These are phyloP conservation scores for Pseudohalonectria lignicola DNA, from an alignment of 2,329 filamentous ascomycete genomes.

Conservation along the genomic window DNA sequence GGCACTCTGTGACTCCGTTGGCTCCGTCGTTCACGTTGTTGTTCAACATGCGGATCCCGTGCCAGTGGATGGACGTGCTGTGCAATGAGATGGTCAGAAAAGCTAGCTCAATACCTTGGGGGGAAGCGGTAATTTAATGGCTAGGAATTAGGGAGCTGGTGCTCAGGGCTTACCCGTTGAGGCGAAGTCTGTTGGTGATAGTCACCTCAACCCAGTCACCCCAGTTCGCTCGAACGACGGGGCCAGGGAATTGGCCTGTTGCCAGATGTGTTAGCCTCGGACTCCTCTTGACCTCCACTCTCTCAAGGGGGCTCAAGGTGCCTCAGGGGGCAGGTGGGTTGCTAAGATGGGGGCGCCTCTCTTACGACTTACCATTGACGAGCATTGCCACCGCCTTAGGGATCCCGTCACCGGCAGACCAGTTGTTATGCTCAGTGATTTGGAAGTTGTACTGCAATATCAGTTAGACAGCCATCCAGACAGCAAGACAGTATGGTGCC, in stretches of 20 bases:
- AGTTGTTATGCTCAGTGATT: conserved; percentile 10
- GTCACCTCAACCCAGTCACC: conserved; percentile 44
- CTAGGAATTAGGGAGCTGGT: no score
- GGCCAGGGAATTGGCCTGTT: conserved; percentile 7
- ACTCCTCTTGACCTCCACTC: no score
- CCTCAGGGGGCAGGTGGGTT: no score
- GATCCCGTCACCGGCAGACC: conserved; percentile 8
- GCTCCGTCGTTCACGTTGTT: conserved; percentile 31
- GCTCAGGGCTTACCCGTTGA: conserved; percentile 21
- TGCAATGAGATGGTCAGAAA: no score
- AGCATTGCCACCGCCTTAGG: conserved; percentile 11
- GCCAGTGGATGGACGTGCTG: conserved; percentile 34
- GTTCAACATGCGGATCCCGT: conserved; percentile 32
- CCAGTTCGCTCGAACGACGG: conserved; percentile 22
- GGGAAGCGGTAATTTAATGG: no score
- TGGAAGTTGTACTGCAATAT: conserved; percentile 8
- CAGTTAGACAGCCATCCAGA: not conserved
- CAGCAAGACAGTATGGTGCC: not conserved
- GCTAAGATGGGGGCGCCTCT: no score
- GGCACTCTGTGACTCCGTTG: conserved; percentile 32
- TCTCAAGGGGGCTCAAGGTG: no score
- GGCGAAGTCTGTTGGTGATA: conserved; percentile 50
- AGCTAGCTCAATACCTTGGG: no score
- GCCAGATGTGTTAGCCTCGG: not conserved
- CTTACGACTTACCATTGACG: conserved; percentile 9